Conservation (phyloP, 768 basidiomycete genomes). For the Tremella mesenterica region DNA sequence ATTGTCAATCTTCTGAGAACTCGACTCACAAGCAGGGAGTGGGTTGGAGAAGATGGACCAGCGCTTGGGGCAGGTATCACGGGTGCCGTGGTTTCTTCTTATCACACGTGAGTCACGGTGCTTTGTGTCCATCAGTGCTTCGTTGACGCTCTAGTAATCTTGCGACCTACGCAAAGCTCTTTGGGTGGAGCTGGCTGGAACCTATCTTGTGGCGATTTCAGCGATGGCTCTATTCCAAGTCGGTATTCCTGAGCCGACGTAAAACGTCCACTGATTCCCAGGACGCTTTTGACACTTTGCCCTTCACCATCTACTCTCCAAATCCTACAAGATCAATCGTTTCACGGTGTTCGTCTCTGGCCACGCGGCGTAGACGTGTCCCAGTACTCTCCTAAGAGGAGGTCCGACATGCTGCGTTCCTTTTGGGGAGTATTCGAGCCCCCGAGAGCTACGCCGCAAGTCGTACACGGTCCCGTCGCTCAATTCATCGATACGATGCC, state of each 20-base stretch:
- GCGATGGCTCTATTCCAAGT: conserved; percentile 41
- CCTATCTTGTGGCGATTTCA: conserved; percentile 47
- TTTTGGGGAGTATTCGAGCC: conserved; percentile 36
- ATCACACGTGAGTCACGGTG: conserved; percentile 44
- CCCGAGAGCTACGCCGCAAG: no score
- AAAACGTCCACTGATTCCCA: conserved; percentile 4
- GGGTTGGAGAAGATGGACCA: conserved; percentile 34
- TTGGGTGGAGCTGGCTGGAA: conserved; percentile 46
- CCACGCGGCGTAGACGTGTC: conserved; percentile 46
- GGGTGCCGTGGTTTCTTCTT: conserved; percentile 46
- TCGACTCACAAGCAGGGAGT: conserved; percentile 20
- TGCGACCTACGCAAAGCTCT: conserved; percentile 47
- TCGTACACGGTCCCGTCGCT: no score
- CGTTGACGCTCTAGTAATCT: conserved; percentile 30
- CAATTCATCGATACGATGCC: no score
- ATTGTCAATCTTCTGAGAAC: background rate
- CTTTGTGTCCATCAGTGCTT: background rate
- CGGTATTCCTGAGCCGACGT: conserved; percentile 6
- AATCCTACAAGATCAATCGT: conserved; percentile 42
- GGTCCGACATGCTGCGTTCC: conserved; percentile 33
- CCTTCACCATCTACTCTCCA: conserved; percentile 46
- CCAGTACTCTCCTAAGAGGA: conserved; percentile 41
- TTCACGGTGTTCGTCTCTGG: conserved; percentile 46
- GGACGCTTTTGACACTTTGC: conserved; percentile 45
- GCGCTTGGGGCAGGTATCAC: conserved; percentile 32